Evolutionary conservation across 73 alveolate species (phyloP).

Genomic region (Paramecium sonneborni): DNA sequence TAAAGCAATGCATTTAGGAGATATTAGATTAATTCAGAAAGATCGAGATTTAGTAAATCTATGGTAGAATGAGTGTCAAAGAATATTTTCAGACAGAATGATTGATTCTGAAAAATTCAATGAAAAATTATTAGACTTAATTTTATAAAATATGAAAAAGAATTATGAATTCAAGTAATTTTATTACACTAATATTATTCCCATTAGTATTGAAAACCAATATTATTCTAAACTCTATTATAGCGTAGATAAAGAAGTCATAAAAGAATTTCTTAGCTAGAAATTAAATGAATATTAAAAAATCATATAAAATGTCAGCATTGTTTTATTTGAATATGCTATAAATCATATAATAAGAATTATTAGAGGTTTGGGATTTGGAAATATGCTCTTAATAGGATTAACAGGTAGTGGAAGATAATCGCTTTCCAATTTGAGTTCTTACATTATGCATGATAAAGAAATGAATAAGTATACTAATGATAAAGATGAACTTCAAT

Average conservation of each 20-base stretch:
- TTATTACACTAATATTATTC: conserved; percentile 36
- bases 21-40: conserved; percentile 60
- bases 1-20: conserved; percentile 84
- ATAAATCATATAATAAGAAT: conserved; percentile 80
- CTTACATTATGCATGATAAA: conserved; percentile 69
- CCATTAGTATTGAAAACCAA: conserved; percentile 80
- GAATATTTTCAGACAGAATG: conserved; percentile 92
- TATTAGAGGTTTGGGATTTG: conserved; percentile 76
- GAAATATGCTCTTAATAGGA: conserved; percentile 84
- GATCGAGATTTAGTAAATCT: conserved; percentile 79
- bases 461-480: conserved; percentile 69
- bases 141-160: conserved; percentile 32
- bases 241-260: conserved; percentile 70
- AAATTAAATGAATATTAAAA: conserved; percentile 58
- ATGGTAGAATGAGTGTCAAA: conserved; percentile 95
- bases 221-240: conserved; percentile 74
- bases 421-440: conserved; percentile 72
- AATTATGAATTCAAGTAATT: background rate
- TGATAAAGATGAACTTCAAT: conserved; percentile 76
- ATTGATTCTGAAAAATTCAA: conserved; percentile 62
- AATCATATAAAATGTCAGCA: conserved; percentile 63
- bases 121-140: background rate
- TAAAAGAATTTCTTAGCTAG: conserved; percentile 72
- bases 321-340: conserved; percentile 81
- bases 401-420: conserved; percentile 84